These are phyloP conservation scores for Acorus gramineus DNA, from an alignment of 106 monocot species.

Conservation along the genomic window DNA sequence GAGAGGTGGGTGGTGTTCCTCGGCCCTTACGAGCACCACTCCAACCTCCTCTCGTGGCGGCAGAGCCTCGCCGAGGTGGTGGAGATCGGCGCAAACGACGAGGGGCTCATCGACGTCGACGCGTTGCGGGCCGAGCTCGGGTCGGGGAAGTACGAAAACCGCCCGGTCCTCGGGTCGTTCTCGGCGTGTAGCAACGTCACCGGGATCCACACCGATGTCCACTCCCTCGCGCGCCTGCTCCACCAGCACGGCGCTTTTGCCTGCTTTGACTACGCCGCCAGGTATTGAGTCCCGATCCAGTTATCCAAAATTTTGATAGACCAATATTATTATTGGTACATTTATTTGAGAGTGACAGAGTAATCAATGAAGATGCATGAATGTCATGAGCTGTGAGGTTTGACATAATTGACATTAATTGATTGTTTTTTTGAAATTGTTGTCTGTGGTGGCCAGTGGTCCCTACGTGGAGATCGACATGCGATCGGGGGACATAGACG, in stretches of 20 bases:
- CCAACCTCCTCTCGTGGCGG: background rate
- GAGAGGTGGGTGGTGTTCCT: background rate
- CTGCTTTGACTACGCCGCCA: background rate
- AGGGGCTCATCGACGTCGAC: background rate
- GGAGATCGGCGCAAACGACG: background rate
- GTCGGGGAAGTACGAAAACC: too few relatives aligned
- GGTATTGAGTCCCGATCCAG: background rate
- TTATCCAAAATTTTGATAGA: too few relatives aligned
- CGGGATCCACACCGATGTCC: background rate
- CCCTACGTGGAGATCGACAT: conserved; percentile 42
- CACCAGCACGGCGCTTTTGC: background rate
- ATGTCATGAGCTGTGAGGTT: too few relatives aligned
- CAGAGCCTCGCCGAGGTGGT: background rate
- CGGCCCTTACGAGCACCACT: conserved; percentile 1
- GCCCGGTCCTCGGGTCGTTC: background rate
- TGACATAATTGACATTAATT: too few relatives aligned
- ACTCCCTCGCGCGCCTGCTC: too few relatives aligned
- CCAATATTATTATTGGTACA: too few relatives aligned
- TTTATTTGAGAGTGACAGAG: too few relatives aligned
- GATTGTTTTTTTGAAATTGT: background rate
- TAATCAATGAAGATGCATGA: too few relatives aligned
- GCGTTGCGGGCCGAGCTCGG: background rate
- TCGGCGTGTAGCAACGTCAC: background rate
- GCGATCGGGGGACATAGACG: conserved; percentile 26
- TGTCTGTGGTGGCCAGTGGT: conserved; percentile 16